These are phyloP conservation scores for Pythium phragmitis DNA, from an alignment of 352 stramenopile genomes.

Conservation along the genomic window DNA sequence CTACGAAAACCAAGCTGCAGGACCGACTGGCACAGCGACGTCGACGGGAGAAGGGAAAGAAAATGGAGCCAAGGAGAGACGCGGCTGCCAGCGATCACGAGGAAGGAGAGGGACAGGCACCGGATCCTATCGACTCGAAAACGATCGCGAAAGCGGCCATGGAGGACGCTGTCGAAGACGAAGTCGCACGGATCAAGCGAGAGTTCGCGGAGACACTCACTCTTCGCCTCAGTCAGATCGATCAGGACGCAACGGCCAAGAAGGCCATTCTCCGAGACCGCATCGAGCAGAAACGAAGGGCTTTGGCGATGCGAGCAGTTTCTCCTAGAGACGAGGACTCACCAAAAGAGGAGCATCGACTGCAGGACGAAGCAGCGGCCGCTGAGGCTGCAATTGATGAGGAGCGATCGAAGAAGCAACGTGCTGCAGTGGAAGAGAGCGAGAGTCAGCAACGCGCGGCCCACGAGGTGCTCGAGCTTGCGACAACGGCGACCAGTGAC, in stretches of 20 bases:
- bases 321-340: background rate
- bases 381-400: conserved; percentile 6
- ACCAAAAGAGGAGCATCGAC: background rate
- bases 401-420: background rate
- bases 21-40: conserved; percentile 12
- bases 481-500: conserved; percentile 1
- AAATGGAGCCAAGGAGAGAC: conserved; percentile 1
- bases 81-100: background rate
- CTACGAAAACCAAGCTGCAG: conserved; percentile 11
- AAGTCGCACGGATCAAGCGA: conserved; percentile 15
- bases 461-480: background rate
- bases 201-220: conserved; percentile 18
- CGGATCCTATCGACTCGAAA: background rate
- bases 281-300: conserved; percentile 17
- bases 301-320: conserved; percentile 9
- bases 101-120: background rate
- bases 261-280: conserved; percentile 11
- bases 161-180: conserved; percentile 9
- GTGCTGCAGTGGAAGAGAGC: background rate
- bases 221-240: conserved; percentile 5
- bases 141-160: conserved; percentile 3
- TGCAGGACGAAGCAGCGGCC: conserved; percentile 3
- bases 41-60: conserved; percentile 4
- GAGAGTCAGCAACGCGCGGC: conserved; percentile 6
- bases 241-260: background rate